Conservation (phyloP, 495 filamentous ascomycete genomes). For the Talaromyces proteolyticus region DNA sequence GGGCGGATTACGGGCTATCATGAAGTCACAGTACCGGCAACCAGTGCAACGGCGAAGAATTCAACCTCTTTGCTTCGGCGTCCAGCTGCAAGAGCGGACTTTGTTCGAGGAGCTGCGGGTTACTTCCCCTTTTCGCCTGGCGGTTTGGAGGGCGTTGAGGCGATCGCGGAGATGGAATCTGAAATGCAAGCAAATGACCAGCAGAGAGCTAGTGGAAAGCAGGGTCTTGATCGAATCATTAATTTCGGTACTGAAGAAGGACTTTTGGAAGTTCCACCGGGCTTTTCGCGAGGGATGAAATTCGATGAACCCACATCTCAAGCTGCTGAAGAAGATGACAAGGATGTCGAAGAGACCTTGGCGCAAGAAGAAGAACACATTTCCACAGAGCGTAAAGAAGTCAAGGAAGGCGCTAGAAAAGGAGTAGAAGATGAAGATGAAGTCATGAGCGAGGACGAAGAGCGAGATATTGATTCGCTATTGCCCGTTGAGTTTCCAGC, state of each 20-base stretch:
- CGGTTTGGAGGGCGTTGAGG: slow-evolving; percentile 81
- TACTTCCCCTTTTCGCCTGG: slow-evolving; percentile 96
- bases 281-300: slow-evolving; percentile 72
- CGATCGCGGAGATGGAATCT: slow-evolving; percentile 69
- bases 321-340: slow-evolving; percentile 49
- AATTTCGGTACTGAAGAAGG: slow-evolving; percentile 71
- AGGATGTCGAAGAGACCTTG: slow-evolving; percentile 70
- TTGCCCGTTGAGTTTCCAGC: slow-evolving; percentile 91
- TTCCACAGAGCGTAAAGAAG: slow-evolving; percentile 13
- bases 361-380: slow-evolving; percentile 52
- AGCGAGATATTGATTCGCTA: slow-evolving; percentile 80
- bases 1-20: slow-evolving; percentile 90
- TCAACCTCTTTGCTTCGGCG: slow-evolving; percentile 87
- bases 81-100: slow-evolving; percentile 82
- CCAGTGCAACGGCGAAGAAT: slow-evolving; percentile 89
- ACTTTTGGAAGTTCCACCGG: slow-evolving; percentile 76
- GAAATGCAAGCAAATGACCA: slow-evolving; percentile 41
- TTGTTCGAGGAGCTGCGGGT: slow-evolving; percentile 90
- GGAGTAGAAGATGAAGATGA: slow-evolving; percentile 28
- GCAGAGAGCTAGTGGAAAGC: slow-evolving; percentile 30
- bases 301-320: slow-evolving; percentile 58
- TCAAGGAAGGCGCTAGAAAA: slow-evolving; percentile 23
- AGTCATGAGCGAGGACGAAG: slow-evolving; percentile 41
- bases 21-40: slow-evolving; percentile 88
- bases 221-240: slow-evolving; percentile 70